Evolutionary conservation across 495 filamentous ascomycete genomes (phyloP), one percentile per base, ranked within the genome.

Genomic region (Aspergillus kassunensis): DNA sequence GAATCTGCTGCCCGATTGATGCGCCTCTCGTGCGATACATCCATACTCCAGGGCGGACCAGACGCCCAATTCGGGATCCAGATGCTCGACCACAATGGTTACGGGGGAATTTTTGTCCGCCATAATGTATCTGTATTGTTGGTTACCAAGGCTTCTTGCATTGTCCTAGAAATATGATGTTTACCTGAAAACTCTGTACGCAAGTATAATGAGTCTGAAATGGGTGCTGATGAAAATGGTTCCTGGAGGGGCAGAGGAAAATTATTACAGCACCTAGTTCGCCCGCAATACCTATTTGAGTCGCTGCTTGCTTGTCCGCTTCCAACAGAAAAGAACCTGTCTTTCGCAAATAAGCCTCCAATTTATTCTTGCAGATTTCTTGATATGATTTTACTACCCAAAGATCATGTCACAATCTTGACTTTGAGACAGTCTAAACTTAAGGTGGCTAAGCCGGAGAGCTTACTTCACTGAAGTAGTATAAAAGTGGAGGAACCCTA

Each of bases 11-110:
- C 85, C 84, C 15, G 79, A 68, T 10, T 75, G 77, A 54, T 84
- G 69, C 34, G 86, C 90, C 74, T 98, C 93, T 27, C 76, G 72
- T 20, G 90, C 88, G 56, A 97, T 96, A 53, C 85, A 79, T 46
- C 80, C 70, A 73, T 98, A 98, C 72, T 98, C 93, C 16, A 96
- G 78, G 18, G 85, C 80, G 5, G 91, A 96, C 93, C 93, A 98
- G 27, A 80, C 79, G n/a, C 92, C 93, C 20, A 97, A 79, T 67
- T 98, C 93, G 12, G 87, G 82, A 74, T 96, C 91, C 18, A 96
- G 79, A 70, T 96, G 91, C 74, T 96, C 91, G 48, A 96, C 89
- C 58, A 96, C 84, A 71, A 89, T 95, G 31, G 80, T 88, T 44
- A 63, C 57, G 42, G 59, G 62, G 61, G 49, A 19, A 21, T 2